These are phyloP conservation scores for Botryotinia narcissicola DNA, from an alignment of 2,329 filamentous ascomycete genomes.

Conservation along the genomic window DNA sequence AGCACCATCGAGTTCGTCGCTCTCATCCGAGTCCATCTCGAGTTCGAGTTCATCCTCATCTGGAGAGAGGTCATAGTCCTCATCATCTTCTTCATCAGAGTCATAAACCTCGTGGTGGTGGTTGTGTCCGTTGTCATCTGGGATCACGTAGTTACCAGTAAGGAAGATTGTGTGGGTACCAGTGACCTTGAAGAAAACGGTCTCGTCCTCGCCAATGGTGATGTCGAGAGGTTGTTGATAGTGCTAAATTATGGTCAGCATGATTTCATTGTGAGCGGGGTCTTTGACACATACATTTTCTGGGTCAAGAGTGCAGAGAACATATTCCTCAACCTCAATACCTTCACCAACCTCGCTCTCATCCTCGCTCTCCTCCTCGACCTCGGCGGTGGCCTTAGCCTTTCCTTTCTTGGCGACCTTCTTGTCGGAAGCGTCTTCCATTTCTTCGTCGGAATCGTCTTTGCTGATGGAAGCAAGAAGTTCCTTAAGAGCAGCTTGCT, in stretches of 20 bases:
- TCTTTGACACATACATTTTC: slow-evolving; percentile 65
- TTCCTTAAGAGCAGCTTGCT: slow-evolving; percentile 73
- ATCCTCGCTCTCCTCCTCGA: slow-evolving; percentile 49
- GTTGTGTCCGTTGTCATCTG: slow-evolving; percentile 55
- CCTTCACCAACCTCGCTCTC: slow-evolving; percentile 62
- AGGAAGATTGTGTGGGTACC: slow-evolving; percentile 90
- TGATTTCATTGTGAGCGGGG: slow-evolving; percentile 1
- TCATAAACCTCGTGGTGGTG: slow-evolving; percentile 59
- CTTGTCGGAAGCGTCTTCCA: slow-evolving; percentile 65
- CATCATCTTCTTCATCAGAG: slow-evolving; percentile 61
- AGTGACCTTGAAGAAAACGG: slow-evolving; percentile 85
- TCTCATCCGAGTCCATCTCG: slow-evolving; percentile 57
- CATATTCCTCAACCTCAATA: slow-evolving; percentile 78
- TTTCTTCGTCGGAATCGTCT: slow-evolving; percentile 65
- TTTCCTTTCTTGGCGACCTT: slow-evolving; percentile 68
- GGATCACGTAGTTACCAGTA: slow-evolving; percentile 92
- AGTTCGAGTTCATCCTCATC: slow-evolving; percentile 73
- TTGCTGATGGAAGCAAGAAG: slow-evolving; percentile 66
- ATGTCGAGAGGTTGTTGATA: slow-evolving; percentile 96
- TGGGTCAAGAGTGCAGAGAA: slow-evolving; percentile 93
- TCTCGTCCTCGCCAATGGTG: slow-evolving; percentile 83
- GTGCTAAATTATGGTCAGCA: slow-evolving; percentile 56
- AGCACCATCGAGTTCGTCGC: slow-evolving; percentile 75
- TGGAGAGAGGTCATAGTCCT: slow-evolving; percentile 78
- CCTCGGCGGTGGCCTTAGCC: slow-evolving; percentile 58